These are phyloP conservation scores for Auricularia heimuer DNA, from an alignment of 768 basidiomycete species.

Conservation along the genomic window DNA sequence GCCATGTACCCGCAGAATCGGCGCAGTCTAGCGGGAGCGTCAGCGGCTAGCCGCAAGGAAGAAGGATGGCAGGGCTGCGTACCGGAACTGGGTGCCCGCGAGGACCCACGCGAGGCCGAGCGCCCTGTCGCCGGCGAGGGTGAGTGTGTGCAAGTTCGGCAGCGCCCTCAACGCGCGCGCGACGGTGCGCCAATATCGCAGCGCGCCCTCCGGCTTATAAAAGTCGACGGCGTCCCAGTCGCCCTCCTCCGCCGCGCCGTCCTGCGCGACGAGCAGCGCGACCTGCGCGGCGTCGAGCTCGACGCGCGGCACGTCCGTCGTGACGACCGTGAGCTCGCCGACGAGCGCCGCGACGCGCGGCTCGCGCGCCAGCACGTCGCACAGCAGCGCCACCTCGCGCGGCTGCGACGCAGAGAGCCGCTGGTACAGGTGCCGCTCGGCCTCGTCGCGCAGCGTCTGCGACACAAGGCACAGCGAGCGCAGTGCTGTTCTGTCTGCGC, in stretches of 20 bases:
- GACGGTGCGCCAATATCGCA: not conserved
- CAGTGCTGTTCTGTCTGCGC: not conserved
- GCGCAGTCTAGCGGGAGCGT: not conserved
- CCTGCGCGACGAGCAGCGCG: not conserved
- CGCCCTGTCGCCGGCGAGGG: not conserved
- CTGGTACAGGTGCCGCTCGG: not conserved
- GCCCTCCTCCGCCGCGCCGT: not conserved
- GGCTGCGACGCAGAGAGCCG: not conserved
- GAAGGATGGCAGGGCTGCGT: too few relatives aligned
- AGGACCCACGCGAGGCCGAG: not conserved
- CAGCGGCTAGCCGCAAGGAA: too few relatives aligned
- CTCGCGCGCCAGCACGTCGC: not conserved
- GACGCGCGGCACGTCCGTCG: slow-evolving; percentile 1
- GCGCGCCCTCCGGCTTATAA: not conserved
- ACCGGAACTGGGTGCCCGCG: not conserved
- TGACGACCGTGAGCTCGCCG: not conserved
- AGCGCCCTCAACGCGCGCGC: not conserved
- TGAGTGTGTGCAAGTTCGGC: not conserved
- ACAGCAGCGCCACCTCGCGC: not conserved
- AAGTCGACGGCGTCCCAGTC: not conserved
- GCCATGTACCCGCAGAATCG: slow-evolving; percentile 1
- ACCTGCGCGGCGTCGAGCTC: not conserved
- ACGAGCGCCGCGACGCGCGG: not conserved
- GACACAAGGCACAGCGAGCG: not conserved
- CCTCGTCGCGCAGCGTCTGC: not conserved